Conservation (phyloP, 192 early-diverging fungal genomes). For the Rhizophlyctis rosea region DNA sequence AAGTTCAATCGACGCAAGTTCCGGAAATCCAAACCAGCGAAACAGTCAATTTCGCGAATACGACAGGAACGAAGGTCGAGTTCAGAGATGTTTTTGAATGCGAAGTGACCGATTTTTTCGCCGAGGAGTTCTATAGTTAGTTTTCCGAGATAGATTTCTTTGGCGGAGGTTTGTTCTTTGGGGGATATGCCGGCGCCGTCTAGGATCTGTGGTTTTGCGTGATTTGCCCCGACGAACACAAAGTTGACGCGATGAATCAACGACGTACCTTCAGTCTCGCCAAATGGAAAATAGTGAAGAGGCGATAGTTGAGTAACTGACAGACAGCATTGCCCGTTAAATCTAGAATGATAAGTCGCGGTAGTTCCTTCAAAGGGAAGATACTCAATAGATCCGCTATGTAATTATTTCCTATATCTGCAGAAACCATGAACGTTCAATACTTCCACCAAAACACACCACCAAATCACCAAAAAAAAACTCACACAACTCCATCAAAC, state of each 20-base stretch:
- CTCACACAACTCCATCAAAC: slow-evolving; percentile 59
- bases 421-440: slow-evolving; percentile 6
- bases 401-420: slow-evolving; percentile 57
- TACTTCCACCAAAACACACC: slow-evolving; percentile 15
- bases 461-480: slow-evolving; percentile 7
- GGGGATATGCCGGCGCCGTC: slow-evolving; percentile 52
- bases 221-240: too few species aligned
- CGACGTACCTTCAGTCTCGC: slow-evolving; percentile 45
- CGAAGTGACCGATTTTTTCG: slow-evolving; percentile 57
- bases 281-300: slow-evolving; percentile 60
- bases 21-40: slow-evolving; percentile 46
- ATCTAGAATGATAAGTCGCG: slow-evolving; percentile 56
- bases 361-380: slow-evolving; percentile 57
- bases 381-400: slow-evolving; percentile 50
- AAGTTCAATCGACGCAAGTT: slow-evolving; percentile 55
- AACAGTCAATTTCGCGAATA: slow-evolving; percentile 59
- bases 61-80: slow-evolving; percentile 63
- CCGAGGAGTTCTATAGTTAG: slow-evolving; percentile 58
- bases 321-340: slow-evolving; percentile 59
- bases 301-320: slow-evolving; percentile 45
- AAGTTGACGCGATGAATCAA: slow-evolving; percentile 3
- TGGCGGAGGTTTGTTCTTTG: slow-evolving; percentile 50
- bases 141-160: slow-evolving; percentile 55
- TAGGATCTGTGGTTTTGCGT: slow-evolving; percentile 49
- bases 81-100: slow-evolving; percentile 54